Evolutionary conservation across 2,329 filamentous ascomycete species (phyloP).

Genomic region (Aspergillus aculeatinus): DNA sequence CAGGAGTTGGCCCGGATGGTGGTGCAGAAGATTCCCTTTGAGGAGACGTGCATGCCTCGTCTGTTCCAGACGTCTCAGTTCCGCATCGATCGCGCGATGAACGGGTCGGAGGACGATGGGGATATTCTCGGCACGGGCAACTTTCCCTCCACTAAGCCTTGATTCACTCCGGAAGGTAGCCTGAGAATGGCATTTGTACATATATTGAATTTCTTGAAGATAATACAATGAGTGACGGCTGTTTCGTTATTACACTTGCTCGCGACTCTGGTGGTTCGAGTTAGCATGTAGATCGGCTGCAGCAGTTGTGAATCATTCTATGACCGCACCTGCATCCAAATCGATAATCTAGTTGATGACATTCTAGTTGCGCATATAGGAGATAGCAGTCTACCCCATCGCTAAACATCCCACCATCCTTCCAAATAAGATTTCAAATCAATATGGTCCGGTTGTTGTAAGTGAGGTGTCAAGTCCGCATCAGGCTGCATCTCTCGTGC

Average conservation of each 20-base stretch:
- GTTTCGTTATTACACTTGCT: background rate
- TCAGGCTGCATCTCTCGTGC: slow-evolving; percentile 55
- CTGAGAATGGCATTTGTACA: background rate
- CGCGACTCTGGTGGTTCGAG: no score
- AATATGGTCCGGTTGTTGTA: slow-evolving; percentile 56
- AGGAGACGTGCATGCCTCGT: slow-evolving; percentile 29
- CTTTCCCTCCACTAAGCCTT: slow-evolving; percentile 6
- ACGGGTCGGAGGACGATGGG: slow-evolving; percentile 25
- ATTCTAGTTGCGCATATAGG: no score
- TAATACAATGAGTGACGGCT: background rate
- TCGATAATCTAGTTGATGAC: no score
- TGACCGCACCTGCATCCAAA: no score
- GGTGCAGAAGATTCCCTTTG: slow-evolving; percentile 23
- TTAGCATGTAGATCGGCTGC: no score
- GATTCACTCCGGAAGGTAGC: background rate
- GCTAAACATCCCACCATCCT: slow-evolving; percentile 61
- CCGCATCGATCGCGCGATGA: slow-evolving; percentile 25
- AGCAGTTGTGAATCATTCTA: no score
- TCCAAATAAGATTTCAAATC: slow-evolving; percentile 66
- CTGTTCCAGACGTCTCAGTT: slow-evolving; percentile 30
- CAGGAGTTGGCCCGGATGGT: slow-evolving; percentile 59
- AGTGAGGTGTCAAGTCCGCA: slow-evolving; percentile 63
- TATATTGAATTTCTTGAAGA: background rate
- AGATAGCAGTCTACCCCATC: no score
- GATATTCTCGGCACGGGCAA: slow-evolving; percentile 27